phyloP scores from a whole-genome alignment of 2,329 filamentous ascomycete genomes.

The Dactylonectria estremocensis region DNA sequence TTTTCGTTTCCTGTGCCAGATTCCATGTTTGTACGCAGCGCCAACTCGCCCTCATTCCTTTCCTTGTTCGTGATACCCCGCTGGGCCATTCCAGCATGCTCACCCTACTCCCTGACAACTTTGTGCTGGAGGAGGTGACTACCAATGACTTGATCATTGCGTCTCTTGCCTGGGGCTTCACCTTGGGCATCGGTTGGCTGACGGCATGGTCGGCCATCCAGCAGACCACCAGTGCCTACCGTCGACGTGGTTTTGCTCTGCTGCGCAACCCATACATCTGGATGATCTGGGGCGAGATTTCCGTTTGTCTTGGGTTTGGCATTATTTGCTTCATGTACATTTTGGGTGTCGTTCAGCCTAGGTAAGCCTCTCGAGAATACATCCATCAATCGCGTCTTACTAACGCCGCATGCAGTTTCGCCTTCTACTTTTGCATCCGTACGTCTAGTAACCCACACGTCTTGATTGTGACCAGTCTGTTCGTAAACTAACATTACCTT shows the following conservation, averaged over 20 bases:
- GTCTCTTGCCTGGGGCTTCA: constrained; percentile 55
- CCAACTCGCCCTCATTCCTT: neutral
- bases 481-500: neutral
- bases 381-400: neutral
- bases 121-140: constrained; percentile 25
- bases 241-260: constrained; percentile 44
- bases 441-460: neutral
- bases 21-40: neutral
- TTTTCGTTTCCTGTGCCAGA: neutral
- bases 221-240: constrained; percentile 52
- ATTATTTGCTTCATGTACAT: constrained; percentile 50
- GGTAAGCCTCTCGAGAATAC: neutral
- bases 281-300: constrained; percentile 63
- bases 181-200: constrained; percentile 55
- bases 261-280: constrained; percentile 60
- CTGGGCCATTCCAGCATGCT: neutral
- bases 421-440: constrained; percentile 30
- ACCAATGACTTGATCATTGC: constrained; percentile 38
- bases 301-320: constrained; percentile 57
- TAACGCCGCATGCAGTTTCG: constrained; percentile 3
- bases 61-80: neutral
- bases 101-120: constrained; percentile 18
- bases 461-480: no score
- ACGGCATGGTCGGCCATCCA: constrained; percentile 54
- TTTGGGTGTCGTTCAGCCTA: constrained; percentile 33